A percentile compares a stretch with the other conserved stretches of the same genome.
These are phyloP conservation scores for Neurospora sublineolata DNA, from an alignment of 495 filamentous ascomycete genomes.

Conservation along the genomic window DNA sequence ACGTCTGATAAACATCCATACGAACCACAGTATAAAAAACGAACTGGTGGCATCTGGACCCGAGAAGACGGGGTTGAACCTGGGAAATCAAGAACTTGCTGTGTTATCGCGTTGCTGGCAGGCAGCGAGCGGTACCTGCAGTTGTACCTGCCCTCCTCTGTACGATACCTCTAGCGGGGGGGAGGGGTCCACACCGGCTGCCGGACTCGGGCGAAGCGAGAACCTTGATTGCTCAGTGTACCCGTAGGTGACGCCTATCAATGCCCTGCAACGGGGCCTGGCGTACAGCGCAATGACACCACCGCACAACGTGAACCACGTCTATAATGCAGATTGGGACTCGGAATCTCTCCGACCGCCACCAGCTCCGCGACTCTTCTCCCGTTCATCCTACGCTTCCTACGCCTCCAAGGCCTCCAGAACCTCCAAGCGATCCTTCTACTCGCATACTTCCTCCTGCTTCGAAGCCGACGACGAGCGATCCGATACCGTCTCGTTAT, in stretches of 20 bases:
- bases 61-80: not conserved
- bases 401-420: not conserved
- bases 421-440: constrained; percentile 30
- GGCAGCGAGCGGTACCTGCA: not conserved
- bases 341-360: constrained; percentile 21
- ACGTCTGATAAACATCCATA: no score
- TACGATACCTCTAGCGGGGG: not conserved
- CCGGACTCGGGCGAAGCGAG: not conserved
- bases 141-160: not conserved
- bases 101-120: not conserved
- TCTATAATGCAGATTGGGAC: no score
- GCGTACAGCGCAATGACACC: not conserved
- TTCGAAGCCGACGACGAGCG: constrained; percentile 55
- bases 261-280: not conserved
- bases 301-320: not conserved
- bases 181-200: not conserved
- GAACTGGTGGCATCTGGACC: no score
- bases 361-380: constrained; percentile 30
- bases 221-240: not conserved
- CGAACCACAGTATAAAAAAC: no score
- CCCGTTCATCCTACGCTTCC: constrained; percentile 28
- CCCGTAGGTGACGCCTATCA: not conserved
- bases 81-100: not conserved
- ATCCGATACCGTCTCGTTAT: constrained; percentile 20
- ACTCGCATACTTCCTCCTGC: constrained; percentile 34